phyloP scores from a whole-genome alignment of 768 basidiomycete genomes.

The Lactarius indigo region DNA sequence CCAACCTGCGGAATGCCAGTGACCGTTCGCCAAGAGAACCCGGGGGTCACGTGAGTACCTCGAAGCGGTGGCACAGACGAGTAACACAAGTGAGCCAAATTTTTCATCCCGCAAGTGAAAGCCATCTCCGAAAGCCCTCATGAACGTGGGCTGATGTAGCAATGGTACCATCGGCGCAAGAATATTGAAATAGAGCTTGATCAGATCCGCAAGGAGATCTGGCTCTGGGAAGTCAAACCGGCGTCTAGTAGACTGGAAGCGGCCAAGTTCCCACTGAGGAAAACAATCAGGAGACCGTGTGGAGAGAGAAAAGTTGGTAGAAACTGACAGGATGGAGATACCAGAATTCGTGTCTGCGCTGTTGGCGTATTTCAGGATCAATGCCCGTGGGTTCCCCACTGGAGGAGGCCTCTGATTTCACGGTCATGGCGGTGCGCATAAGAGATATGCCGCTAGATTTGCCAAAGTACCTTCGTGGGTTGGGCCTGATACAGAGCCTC shows the following conservation, averaged over 20 bases:
- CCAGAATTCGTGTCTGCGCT: conserved; percentile 21
- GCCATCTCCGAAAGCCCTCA: conserved; percentile 10
- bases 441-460: conserved; percentile 23
- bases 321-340: conserved; percentile 14
- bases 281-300: neutral
- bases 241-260: neutral
- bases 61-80: conserved; percentile 22
- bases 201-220: conserved; percentile 19
- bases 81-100: conserved; percentile 21
- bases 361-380: neutral
- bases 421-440: conserved; percentile 12
- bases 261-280: conserved; percentile 22
- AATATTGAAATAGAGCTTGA: conserved; percentile 16
- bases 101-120: conserved; percentile 16
- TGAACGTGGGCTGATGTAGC: conserved; percentile 24
- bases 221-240: conserved; percentile 21
- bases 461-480: conserved; percentile 21
- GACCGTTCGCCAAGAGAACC: conserved; percentile 10
- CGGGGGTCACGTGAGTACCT: conserved; percentile 21
- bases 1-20: conserved; percentile 39
- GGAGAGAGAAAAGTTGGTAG: neutral
- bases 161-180: conserved; percentile 17
- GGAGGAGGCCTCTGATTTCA: conserved; percentile 12
- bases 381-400: neutral
- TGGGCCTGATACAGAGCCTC: conserved; percentile 6